Evolutionary conservation across 768 basidiomycete genomes (phyloP).

Genomic region (Jaapia argillacea): DNA sequence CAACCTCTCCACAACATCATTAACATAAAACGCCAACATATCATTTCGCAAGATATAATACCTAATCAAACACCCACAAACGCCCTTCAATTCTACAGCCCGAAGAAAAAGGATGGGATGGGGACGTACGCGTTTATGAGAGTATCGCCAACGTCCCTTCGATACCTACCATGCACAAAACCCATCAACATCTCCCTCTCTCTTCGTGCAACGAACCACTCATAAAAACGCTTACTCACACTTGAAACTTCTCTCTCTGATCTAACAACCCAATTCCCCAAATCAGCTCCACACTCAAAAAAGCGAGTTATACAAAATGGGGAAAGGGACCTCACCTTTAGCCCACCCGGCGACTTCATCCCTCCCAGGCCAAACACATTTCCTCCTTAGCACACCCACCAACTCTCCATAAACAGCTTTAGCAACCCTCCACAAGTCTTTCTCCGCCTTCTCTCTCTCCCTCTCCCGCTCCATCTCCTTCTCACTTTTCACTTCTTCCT

Average conservation of each 20-base stretch:
- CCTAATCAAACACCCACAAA: constrained; percentile 23
- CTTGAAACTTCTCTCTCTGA: constrained; percentile 69
- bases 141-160: constrained; percentile 80
- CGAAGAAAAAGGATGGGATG: not conserved
- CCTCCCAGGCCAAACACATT: constrained; percentile 62
- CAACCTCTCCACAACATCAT: constrained; percentile 49
- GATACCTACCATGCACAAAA: constrained; percentile 43
- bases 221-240: constrained; percentile 39
- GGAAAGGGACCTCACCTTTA: constrained; percentile 53
- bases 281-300: not conserved
- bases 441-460: constrained; percentile 14
- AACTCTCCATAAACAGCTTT: constrained; percentile 75
- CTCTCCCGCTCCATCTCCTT: constrained; percentile 15
- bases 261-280: constrained; percentile 22
- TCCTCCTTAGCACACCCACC: constrained; percentile 58
- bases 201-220: not conserved
- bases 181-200: no score
- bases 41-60: constrained; percentile 84
- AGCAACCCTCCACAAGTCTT: constrained; percentile 41
- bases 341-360: constrained; percentile 40
- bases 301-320: no score
- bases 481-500: constrained; percentile 10
- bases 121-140: constrained; percentile 73
- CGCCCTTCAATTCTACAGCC: constrained; percentile 6
- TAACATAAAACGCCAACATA: constrained; percentile 65